Evolutionary conservation across 106 monocot species (phyloP).

Genomic region (Agapanthus africanus): DNA sequence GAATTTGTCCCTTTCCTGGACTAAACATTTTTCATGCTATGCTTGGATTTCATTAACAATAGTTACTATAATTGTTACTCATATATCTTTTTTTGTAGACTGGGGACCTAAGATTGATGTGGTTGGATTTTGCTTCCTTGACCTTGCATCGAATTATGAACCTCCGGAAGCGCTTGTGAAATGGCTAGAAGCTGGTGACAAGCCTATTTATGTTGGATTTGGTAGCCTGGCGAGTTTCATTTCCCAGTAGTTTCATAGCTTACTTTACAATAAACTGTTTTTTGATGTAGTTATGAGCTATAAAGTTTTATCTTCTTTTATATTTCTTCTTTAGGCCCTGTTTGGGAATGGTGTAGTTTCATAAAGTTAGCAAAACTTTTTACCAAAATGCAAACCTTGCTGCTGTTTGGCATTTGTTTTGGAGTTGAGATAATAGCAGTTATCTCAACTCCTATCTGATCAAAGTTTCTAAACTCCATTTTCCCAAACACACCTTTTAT

Average conservation of each 20-base stretch:
- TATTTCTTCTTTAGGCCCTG: too few species aligned
- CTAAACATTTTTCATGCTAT: too few species aligned
- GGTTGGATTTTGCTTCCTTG: slow-evolving; percentile 95
- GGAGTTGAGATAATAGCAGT: too few species aligned
- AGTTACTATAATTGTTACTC: not conserved
- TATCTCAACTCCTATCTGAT: too few species aligned
- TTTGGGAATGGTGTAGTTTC: too few species aligned
- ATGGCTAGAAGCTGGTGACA: slow-evolving; percentile 73
- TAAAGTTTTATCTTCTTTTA: too few species aligned
- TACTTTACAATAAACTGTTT: not conserved
- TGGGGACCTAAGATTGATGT: slow-evolving; percentile 92
- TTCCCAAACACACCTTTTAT: too few species aligned
- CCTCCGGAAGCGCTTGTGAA: slow-evolving; percentile 67
- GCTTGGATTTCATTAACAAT: not conserved
- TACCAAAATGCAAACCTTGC: too few species aligned
- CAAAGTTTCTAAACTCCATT: too few species aligned
- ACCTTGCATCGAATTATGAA: slow-evolving; percentile 85
- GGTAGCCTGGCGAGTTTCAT: slow-evolving; percentile 81
- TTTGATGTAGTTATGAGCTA: too few species aligned
- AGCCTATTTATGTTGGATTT: slow-evolving; percentile 91
- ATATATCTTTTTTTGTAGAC: slow-evolving; percentile 26
- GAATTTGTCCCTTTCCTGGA: not conserved
- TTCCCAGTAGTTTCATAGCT: slow-evolving; percentile 1
- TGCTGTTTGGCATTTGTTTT: too few species aligned
- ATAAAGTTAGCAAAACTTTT: too few species aligned